Base-by-base conservation (phyloP, 2,329 filamentous ascomycete genomes). In the Fusarium aywerte region DNA sequence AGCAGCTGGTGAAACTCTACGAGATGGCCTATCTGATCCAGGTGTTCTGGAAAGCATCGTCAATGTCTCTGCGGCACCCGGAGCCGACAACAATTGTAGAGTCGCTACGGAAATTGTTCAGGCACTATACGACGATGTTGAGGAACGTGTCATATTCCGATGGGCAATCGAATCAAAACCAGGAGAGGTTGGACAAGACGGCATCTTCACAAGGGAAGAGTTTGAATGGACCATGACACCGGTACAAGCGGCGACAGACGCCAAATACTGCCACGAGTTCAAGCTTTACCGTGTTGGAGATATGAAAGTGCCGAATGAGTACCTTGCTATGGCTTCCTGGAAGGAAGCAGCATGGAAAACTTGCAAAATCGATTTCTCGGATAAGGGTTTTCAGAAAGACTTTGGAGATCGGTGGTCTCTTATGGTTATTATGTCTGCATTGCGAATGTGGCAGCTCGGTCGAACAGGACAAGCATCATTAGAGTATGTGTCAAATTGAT, bases 271-370 rank as follows among this genome's bases (percentile, higher is more conserved):
- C 3, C 60, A 68, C 49, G 60, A 67, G 29, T 67, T 67, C 60
- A 68, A 67, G 47, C 61, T 67, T n/a, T 68, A 61, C 16, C 65
- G 59, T 18, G 51, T 59, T 38, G 64, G 59, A 13, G 65, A 68
- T 58, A 31, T 63, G 27, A 63, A 63, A 29, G 60, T 52, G 21
- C 60, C 60, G 7, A 38, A 58, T 12, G 65, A 65, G 18, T 58
- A 65, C 15, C 59, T 67, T 13, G 65, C 65, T 2, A 68, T 49
- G 40, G 64, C 60, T 13, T 67, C 65, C 5, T 67, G 65, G 65
- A 67, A 67, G 33, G 65, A 67, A 3, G 65, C 65, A 15, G 65
- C 65, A 23, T 67, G 65, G 65, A 67, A 67, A 32, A 68, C 65
- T 15, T 67, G 65, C 25, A 68, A 60, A 12, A 67, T 67, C 31